Percentiles rank a stretch among this genome's conserved stretches.
phyloP scores from a whole-genome alignment of 768 basidiomycete genomes.

The Porpolomopsis calyptriformis region DNA sequence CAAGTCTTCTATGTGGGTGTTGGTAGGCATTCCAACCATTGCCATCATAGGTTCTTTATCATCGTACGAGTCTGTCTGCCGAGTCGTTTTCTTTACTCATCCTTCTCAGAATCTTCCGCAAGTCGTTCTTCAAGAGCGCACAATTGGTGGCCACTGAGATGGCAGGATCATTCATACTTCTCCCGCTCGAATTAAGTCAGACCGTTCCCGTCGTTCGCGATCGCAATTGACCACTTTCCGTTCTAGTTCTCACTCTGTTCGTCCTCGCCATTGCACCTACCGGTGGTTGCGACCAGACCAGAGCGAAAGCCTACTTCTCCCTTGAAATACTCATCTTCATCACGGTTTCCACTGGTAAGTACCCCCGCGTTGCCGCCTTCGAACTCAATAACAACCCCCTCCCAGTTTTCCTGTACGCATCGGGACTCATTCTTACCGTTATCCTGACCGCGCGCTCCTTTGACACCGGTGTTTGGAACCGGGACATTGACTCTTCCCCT shows the following conservation, averaged over 20 bases:
- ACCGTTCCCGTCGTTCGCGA: neutral
- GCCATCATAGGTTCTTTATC: neutral
- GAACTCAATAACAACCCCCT: neutral
- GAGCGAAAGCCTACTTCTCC: neutral
- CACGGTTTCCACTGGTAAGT: neutral
- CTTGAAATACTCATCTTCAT: conserved; percentile 3
- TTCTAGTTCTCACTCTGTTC: conserved; percentile 2
- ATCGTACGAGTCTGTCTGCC: neutral
- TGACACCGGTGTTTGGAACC: conserved; percentile 4
- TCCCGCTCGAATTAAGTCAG: conserved; percentile 4
- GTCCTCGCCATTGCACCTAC: neutral
- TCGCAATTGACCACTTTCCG: neutral
- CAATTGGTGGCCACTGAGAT: conserved; percentile 3
- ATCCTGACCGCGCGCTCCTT: conserved; percentile 1
- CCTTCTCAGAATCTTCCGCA: conserved; percentile 1
- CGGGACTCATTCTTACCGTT: neutral
- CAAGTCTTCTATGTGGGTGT: neutral
- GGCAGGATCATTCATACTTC: neutral
- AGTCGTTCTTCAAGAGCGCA: conserved; percentile 1
- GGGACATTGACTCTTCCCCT: conserved; percentile 6
- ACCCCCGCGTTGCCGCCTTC: neutral
- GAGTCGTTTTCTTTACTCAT: neutral
- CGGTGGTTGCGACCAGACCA: neutral
- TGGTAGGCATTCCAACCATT: neutral
- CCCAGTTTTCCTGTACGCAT: conserved; percentile 4